Evolutionary conservation across 1,284 basidiomycete species (phyloP).

Genomic region (Rhizoctonia solani): DNA sequence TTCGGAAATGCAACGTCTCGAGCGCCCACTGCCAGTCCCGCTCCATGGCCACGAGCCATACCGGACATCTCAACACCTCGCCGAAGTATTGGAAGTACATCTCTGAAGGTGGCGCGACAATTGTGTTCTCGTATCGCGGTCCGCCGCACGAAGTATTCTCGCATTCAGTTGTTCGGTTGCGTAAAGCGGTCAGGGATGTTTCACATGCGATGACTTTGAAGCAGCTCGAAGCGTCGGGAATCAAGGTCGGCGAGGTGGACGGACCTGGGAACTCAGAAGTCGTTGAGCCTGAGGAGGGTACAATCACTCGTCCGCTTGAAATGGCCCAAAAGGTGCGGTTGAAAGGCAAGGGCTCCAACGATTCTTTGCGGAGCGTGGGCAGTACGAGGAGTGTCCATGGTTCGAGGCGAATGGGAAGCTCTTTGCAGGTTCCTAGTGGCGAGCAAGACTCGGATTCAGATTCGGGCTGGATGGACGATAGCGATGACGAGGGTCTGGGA

Average conservation of each 20-base stretch:
- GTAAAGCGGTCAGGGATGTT: constrained; percentile 53
- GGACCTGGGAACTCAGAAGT: constrained; percentile 7
- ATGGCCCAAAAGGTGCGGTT: constrained; percentile 13
- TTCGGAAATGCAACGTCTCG: background rate
- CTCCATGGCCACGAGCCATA: background rate
- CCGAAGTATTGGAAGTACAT: constrained; percentile 75
- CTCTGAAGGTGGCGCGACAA: constrained; percentile 86
- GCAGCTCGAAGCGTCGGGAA: constrained; percentile 8
- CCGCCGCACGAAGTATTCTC: constrained; percentile 53
- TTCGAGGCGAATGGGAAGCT: background rate
- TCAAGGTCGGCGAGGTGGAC: background rate
- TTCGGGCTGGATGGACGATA: constrained; percentile 33
- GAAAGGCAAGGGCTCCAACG: constrained; percentile 7
- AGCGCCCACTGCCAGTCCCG: background rate
- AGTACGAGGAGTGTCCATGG: constrained; percentile 7
- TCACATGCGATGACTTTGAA: constrained; percentile 36
- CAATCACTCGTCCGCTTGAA: constrained; percentile 33
- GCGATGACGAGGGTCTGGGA: constrained; percentile 27
- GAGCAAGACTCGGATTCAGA: constrained; percentile 28
- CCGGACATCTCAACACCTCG: constrained; percentile 22
- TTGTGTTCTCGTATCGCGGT: constrained; percentile 81
- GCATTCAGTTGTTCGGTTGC: constrained; percentile 72
- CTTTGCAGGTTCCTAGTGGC: constrained; percentile 33
- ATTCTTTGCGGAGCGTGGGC: constrained; percentile 2
- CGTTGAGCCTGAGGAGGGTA: background rate